phyloP scores from a whole-genome alignment of 768 basidiomycete species.

The Chalciporus chontae region DNA sequence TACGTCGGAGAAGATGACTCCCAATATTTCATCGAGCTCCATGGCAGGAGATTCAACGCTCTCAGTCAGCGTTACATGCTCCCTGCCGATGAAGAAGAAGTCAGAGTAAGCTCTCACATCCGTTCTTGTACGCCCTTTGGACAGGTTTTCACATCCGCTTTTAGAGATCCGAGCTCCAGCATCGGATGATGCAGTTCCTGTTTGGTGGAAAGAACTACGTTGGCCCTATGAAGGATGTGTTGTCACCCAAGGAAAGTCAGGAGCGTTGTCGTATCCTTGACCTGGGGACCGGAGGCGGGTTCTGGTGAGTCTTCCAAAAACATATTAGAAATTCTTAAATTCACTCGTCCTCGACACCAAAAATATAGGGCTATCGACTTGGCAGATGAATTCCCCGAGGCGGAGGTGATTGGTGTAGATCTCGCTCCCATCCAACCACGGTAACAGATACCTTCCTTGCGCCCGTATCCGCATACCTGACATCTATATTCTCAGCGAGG shows the following conservation, averaged over 20 bases:
- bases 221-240: slow-evolving; percentile 57
- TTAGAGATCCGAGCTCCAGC: slow-evolving; percentile 61
- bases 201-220: slow-evolving; percentile 61
- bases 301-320: slow-evolving; percentile 42
- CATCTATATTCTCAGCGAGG: slow-evolving; percentile 39
- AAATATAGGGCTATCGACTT: slow-evolving; percentile 62
- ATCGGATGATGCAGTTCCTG: slow-evolving; percentile 65
- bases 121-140: neutral
- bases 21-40: slow-evolving; percentile 49
- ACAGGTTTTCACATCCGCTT: slow-evolving; percentile 3
- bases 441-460: slow-evolving; percentile 33
- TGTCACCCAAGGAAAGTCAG: slow-evolving; percentile 36
- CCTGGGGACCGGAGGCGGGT: slow-evolving; percentile 64
- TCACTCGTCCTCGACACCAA: slow-evolving; percentile 1
- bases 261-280: slow-evolving; percentile 50
- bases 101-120: slow-evolving; percentile 40
- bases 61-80: slow-evolving; percentile 58
- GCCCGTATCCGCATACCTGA: slow-evolving; percentile 11
- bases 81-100: slow-evolving; percentile 64
- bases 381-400: slow-evolving; percentile 67
- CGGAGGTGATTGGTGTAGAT: slow-evolving; percentile 67
- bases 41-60: slow-evolving; percentile 53
- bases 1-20: slow-evolving; percentile 43
- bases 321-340: neutral
- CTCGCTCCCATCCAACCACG: slow-evolving; percentile 70